Base-by-base conservation (phyloP, 306 rosid genomes). In the Begonia loranthoides region DNA sequence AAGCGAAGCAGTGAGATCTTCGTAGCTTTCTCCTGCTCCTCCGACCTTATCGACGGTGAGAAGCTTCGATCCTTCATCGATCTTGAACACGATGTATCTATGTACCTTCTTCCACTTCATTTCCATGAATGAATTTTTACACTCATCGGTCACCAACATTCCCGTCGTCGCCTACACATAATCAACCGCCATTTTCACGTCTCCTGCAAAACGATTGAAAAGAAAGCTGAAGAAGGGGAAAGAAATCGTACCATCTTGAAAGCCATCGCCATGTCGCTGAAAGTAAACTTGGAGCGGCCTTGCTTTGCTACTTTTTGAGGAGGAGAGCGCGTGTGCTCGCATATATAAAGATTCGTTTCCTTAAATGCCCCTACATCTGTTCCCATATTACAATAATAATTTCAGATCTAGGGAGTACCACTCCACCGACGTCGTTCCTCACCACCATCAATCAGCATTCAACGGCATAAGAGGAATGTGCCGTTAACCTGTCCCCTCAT, bases 91-190 rank as follows among this genome's bases (percentile, higher is more conserved):
- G 53, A 92, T 83, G 81, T 74, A 92, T 51, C 93, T 68, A 54
- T 79, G 88, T 1, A 86, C 88, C 73, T 92, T 92, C 79, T 92
- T 92, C 99, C 99, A 92, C 60, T 92, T 92, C 99, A 92, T 86
- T 67, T 86, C 99, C 92, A 80, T 79, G 82, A 92, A 92, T 0
- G 96, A 86, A 64, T 64, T 92, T 84, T 92, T 92, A 67, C 99
- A 92, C 73, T 92, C 99, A 19, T 92, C 99, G 1, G 96, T 83
- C 21, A 92, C 96, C 96, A 95, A 83, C 99, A 92, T 92, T 62
- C 96, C 99, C 12, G 96, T 92, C 1, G 99, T 92, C 11, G 99
- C 99, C 99, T 90, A 59, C 5, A 38, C 22, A 41, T 17, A 34
- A 13, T 38, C 41, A 40, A 4, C 41, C 5, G 15, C 50, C 45